Conservation (phyloP, 805 yeast species). For the Cyberlindnera mrakii region DNA sequence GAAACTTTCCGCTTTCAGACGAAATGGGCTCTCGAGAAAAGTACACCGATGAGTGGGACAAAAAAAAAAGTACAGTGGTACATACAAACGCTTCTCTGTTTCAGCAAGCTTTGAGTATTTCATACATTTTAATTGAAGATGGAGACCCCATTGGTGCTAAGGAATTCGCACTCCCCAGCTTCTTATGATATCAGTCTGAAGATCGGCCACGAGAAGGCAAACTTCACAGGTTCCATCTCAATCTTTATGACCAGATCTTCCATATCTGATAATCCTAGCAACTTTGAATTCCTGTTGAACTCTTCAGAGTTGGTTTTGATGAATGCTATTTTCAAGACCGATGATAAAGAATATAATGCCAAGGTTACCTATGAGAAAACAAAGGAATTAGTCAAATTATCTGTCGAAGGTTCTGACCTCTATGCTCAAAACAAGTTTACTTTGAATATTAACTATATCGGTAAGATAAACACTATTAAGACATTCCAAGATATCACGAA, state of each 20-base stretch:
- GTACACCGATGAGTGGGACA: too few relatives aligned
- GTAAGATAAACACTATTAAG: slow-evolving; percentile 17
- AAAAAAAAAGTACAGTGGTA: too few relatives aligned
- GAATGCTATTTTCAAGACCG: slow-evolving; percentile 7
- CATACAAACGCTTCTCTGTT: too few relatives aligned
- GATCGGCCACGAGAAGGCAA: slow-evolving; percentile 39
- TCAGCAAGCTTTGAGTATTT: too few relatives aligned
- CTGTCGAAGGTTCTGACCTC: slow-evolving; percentile 11
- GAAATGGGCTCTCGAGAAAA: too few relatives aligned
- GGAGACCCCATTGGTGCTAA: slow-evolving; percentile 10
- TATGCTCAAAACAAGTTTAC: slow-evolving; percentile 5
- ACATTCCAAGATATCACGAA: slow-evolving; percentile 49
- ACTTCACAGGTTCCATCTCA: slow-evolving; percentile 37
- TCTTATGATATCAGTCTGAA: slow-evolving; percentile 33
- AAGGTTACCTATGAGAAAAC: slow-evolving; percentile 28
- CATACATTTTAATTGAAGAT: background rate
- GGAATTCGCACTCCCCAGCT: slow-evolving; percentile 23
- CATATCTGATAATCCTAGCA: slow-evolving; percentile 1
- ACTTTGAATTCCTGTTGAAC: slow-evolving; percentile 28
- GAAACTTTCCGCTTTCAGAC: too few relatives aligned
- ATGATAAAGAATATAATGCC: slow-evolving; percentile 28
- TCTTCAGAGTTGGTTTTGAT: slow-evolving; percentile 28
- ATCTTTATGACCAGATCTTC: slow-evolving; percentile 11
- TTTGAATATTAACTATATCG: slow-evolving; percentile 13
- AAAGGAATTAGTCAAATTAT: slow-evolving; percentile 19